A percentile compares a stretch with the other conserved stretches of the same genome.
phyloP scores from a whole-genome alignment of 768 basidiomycete genomes.

The Suillus paluster region DNA sequence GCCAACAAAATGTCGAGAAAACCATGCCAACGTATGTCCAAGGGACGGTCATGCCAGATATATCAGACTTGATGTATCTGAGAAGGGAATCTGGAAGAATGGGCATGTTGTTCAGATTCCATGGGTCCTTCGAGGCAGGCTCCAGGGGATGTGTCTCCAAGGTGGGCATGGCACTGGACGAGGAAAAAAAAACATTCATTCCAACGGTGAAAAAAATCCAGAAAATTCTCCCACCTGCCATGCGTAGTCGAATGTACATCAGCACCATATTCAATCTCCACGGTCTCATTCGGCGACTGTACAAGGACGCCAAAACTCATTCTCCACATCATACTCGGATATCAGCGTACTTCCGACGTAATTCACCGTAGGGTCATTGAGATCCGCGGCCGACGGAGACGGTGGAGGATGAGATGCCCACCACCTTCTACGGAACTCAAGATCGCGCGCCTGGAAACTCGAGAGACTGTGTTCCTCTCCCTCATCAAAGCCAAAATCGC shows the following conservation, averaged over 20 bases:
- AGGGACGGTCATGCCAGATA: conserved; percentile 99
- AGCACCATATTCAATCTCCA: conserved; percentile 99
- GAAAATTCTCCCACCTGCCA: conserved; percentile 71
- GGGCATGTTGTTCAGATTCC: conserved; percentile 98
- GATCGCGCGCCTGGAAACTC: conserved; percentile 90
- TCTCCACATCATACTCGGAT: conserved; percentile 91
- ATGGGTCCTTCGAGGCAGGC: conserved; percentile 86
- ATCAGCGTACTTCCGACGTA: conserved; percentile 64
- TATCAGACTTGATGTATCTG: conserved; percentile 97
- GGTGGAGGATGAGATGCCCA: conserved; percentile 76
- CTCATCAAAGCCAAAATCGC: conserved; percentile 98
- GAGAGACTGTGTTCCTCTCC: conserved; percentile 94
- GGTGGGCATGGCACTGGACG: conserved; percentile 87
- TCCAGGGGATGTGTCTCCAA: conserved; percentile 92
- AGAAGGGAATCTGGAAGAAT: conserved; percentile 91
- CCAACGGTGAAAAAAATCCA: conserved; percentile 31
- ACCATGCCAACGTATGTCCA: conserved; percentile 99
- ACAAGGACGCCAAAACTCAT: conserved; percentile 98
- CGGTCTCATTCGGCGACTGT: conserved; percentile 85
- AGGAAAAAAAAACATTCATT: conserved; percentile 13
- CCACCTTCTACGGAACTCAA: conserved; percentile 89
- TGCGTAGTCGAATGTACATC: conserved; percentile 98
- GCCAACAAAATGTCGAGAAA: conserved; percentile 99
- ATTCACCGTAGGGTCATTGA: conserved; percentile 56
- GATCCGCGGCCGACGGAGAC: conserved; percentile 33